Evolutionary conservation across 257 asterid genomes (phyloP).

Genomic region (Gynochthodes officinalis): DNA sequence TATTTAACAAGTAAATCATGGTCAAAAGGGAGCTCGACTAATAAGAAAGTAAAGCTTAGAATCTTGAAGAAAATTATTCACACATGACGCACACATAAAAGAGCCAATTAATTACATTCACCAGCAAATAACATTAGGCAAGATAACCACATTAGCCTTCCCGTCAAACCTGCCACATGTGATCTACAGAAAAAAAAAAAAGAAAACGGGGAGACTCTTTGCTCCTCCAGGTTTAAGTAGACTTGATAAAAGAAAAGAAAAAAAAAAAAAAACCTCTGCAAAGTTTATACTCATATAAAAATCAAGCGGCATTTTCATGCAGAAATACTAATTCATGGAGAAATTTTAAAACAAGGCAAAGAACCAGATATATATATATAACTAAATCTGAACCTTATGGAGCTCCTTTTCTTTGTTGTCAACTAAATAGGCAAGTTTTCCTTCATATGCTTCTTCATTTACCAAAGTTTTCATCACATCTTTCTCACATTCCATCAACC

Average conservation of each 20-base stretch:
- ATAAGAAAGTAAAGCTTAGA: not conserved
- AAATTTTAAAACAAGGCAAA: not conserved
- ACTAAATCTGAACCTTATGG: not conserved
- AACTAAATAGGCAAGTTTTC: not conserved
- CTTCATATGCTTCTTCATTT: not conserved
- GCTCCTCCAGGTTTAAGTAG: not conserved
- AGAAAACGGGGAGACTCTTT: not conserved
- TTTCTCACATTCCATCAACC: not conserved
- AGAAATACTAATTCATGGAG: not conserved
- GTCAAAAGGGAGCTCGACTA: not conserved
- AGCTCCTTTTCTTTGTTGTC: slow-evolving; percentile 2
- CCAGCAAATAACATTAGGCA: too few species aligned
- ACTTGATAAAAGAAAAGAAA: not conserved
- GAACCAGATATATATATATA: not conserved
- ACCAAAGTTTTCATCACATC: not conserved
- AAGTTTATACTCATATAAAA: not conserved
- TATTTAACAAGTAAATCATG: not conserved
- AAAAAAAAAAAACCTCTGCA: not conserved
- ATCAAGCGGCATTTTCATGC: not conserved
- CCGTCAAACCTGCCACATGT: not conserved
- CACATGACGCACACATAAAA: not conserved
- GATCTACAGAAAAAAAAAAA: not conserved
- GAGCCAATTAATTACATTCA: not conserved
- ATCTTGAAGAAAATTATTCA: not conserved
- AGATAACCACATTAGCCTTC: not conserved